These are phyloP conservation scores for Beauveria scarabaeidicola DNA, from an alignment of 2,329 filamentous ascomycete species.

Conservation along the genomic window DNA sequence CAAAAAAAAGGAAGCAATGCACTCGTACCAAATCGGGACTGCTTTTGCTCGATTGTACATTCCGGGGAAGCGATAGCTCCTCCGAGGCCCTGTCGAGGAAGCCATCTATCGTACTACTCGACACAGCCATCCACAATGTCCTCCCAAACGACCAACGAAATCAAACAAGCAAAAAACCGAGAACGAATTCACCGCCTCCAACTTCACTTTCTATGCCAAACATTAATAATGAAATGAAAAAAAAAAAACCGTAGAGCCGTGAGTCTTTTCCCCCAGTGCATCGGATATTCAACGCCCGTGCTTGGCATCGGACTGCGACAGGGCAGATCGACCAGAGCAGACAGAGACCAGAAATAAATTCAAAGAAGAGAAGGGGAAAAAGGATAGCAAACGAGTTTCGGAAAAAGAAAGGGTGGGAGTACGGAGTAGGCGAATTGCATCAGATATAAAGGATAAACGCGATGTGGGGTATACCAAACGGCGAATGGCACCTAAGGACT, in stretches of 20 bases:
- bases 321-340: neutral
- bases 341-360: neutral
- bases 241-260: neutral
- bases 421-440: neutral
- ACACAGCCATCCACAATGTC: neutral
- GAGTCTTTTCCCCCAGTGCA: neutral
- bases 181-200: neutral
- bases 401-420: neutral
- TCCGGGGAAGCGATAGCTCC: neutral
- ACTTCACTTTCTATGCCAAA: constrained; percentile 9
- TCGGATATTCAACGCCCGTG: constrained; percentile 1
- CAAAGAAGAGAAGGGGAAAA: neutral
- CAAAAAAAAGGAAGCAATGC: neutral
- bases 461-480: constrained; percentile 22
- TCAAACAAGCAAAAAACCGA: neutral
- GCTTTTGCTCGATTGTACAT: constrained; percentile 2
- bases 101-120: neutral
- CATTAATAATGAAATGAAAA: constrained; percentile 8
- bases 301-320: neutral
- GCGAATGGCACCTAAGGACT: too few species aligned
- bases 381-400: neutral
- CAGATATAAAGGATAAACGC: constrained; percentile 6
- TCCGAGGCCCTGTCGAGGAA: neutral
- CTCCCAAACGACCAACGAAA: neutral
- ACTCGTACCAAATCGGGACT: neutral